Base-by-base conservation (phyloP, 2,329 filamentous ascomycete genomes). In the Xylariomycetidae sp. region DNA sequence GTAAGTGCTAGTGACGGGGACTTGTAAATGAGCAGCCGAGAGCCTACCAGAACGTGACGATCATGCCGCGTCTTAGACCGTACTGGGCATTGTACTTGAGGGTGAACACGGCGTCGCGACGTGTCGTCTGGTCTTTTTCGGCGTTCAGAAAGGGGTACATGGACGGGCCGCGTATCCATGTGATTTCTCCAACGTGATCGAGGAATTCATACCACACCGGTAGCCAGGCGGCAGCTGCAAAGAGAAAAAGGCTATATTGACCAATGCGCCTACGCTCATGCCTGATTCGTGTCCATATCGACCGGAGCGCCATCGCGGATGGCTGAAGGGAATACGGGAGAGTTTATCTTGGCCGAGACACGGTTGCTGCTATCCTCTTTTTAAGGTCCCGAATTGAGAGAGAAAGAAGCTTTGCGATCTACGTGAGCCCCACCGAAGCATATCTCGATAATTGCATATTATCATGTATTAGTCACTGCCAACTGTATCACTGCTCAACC, bases 141-240 rank as follows among this genome's bases (percentile, higher is more conserved):
- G 77, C 67, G 50, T 89, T 89, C 34, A 90, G 64, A 41, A 80
- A 82, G 2, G 86, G 86, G 35, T 82, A 82, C 86, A 92, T 92
- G 14, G 82, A 88, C 14, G 67, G 58, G 3, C 80, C 80, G 22
- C 67, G 66, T 39, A 85, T 73, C 37, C 64, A 61, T 4, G 70
- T 72, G 27, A 80, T 41, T 44, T 80, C 74, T 15, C 70, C 74
- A 23, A 84, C 69, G 48, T 79, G 67, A 20, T 71, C 63, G 48
- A 81, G 76, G 62, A 83, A 70, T 56, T 73, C 75, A 37, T 80
- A 69, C 30, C 76, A 61, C 11, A 76, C 70, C 1, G 80, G 80
- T 16, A 82, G 57, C 74, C 80, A 82, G 16, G 75, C 72, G 32
- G 70, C 69, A 39, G 78, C 64, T 30, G 67, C 65, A 43, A 78